phyloP scores from a whole-genome alignment of 495 filamentous ascomycete genomes.

The Tetracladium marchalianum region DNA sequence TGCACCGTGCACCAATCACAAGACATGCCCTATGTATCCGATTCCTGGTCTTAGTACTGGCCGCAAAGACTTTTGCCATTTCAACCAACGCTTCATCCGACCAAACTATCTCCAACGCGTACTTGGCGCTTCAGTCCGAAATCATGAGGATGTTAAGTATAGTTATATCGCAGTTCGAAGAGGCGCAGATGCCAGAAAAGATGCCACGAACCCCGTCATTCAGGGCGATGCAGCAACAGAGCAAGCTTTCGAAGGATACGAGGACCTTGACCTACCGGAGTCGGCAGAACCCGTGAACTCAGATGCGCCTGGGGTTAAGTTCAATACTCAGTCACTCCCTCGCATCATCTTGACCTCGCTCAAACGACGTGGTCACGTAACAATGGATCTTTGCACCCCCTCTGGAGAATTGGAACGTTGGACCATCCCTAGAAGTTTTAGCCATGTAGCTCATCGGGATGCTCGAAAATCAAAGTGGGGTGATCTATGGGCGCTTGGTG shows the following conservation, averaged over 20 bases:
- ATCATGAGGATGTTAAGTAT: slow-evolving; percentile 85
- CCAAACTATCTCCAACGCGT: slow-evolving; percentile 76
- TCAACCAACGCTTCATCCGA: slow-evolving; percentile 77
- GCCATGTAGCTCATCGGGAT: slow-evolving; percentile 74
- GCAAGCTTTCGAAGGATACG: slow-evolving; percentile 41
- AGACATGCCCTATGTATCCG: slow-evolving; percentile 78
- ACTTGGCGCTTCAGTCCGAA: slow-evolving; percentile 53
- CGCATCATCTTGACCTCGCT: slow-evolving; percentile 69
- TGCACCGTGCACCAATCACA: slow-evolving; percentile 91
- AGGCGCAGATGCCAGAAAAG: slow-evolving; percentile 46
- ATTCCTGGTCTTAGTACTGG: slow-evolving; percentile 53
- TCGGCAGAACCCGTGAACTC: slow-evolving; percentile 1
- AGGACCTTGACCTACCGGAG: slow-evolving; percentile 19
- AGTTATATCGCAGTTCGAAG: slow-evolving; percentile 84
- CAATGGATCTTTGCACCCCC: slow-evolving; percentile 85
- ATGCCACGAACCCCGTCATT: slow-evolving; percentile 13
- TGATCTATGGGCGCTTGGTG: slow-evolving; percentile 90
- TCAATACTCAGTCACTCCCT: slow-evolving; percentile 60
- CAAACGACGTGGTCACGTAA: slow-evolving; percentile 80
- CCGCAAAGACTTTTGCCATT: slow-evolving; percentile 85
- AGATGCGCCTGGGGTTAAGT: slow-evolving; percentile 6
- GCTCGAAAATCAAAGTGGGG: slow-evolving; percentile 88
- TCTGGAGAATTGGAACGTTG: slow-evolving; percentile 82
- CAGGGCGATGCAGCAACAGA: slow-evolving; percentile 36
- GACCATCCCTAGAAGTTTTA: slow-evolving; percentile 76